These are phyloP conservation scores for Suillus discolor DNA, from an alignment of 768 basidiomycete genomes.

Conservation along the genomic window DNA sequence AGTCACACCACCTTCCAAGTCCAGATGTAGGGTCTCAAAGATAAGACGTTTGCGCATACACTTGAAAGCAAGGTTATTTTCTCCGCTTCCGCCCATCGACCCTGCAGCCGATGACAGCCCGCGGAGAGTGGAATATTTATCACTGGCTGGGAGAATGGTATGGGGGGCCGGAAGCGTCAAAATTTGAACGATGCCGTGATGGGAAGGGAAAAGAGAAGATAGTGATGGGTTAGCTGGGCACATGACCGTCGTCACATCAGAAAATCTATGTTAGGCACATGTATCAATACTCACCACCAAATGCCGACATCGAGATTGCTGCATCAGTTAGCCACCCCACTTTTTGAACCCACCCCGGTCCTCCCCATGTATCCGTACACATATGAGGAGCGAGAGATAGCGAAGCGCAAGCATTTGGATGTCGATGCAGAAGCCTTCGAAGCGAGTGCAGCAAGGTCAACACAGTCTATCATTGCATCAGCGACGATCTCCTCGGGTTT, in stretches of 20 bases:
- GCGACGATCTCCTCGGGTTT: neutral
- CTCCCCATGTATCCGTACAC: conserved; percentile 60
- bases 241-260: conserved; percentile 15
- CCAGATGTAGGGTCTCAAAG: conserved; percentile 90
- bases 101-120: conserved; percentile 65
- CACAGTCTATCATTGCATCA: conserved; percentile 45
- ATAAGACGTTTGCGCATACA: conserved; percentile 86
- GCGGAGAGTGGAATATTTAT: conserved; percentile 81
- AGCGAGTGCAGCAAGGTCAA: conserved; percentile 74
- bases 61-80: conserved; percentile 96
- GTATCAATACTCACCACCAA: conserved; percentile 61
- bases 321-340: conserved; percentile 81
- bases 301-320: conserved; percentile 72
- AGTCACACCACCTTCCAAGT: conserved; percentile 81
- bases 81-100: conserved; percentile 68
- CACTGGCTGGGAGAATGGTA: conserved; percentile 75
- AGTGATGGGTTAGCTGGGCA: conserved; percentile 75
- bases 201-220: conserved; percentile 70
- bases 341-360: conserved; percentile 73
- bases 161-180: conserved; percentile 76
- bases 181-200: conserved; percentile 84
- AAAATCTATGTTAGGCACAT: conserved; percentile 4
- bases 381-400: conserved; percentile 67
- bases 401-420: conserved; percentile 66
- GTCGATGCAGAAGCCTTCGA: conserved; percentile 56